Conservation (phyloP, 2,329 filamentous ascomycete species). For the Colletotrichum lini region DNA sequence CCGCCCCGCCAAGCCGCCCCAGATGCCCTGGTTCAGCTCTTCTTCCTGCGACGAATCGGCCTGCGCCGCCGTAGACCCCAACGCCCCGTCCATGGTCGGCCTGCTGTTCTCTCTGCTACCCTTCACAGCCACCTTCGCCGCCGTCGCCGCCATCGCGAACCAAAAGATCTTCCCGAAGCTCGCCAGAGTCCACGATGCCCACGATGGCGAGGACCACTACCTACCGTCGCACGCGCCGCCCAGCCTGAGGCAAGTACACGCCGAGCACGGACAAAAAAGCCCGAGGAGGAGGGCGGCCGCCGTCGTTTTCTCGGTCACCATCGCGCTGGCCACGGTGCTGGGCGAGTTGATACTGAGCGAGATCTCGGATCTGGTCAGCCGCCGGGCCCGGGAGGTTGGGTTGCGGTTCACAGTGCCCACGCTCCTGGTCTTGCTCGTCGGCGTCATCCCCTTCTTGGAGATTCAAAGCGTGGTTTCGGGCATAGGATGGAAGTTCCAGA, state of each 20-base stretch:
- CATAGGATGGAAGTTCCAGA: conserved; percentile 74
- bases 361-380: conserved; percentile 81
- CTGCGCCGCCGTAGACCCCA: conserved; percentile 64
- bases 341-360: conserved; percentile 88
- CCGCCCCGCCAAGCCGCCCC: conserved; percentile 31
- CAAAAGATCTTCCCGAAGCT: conserved; percentile 82
- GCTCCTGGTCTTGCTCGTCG: conserved; percentile 79
- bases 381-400: conserved; percentile 76
- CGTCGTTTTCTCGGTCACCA: conserved; percentile 80
- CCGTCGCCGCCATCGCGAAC: conserved; percentile 74
- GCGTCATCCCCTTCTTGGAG: conserved; percentile 84
- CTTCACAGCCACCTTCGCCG: conserved; percentile 78
- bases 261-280: conserved; percentile 69
- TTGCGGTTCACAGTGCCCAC: conserved; percentile 79
- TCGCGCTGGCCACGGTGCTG: conserved; percentile 83
- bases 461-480: conserved; percentile 75
- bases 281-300: conserved; percentile 68
- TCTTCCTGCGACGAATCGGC: conserved; percentile 71
- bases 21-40: conserved; percentile 46
- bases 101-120: conserved; percentile 75
- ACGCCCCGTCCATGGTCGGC: conserved; percentile 56
- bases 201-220: conserved; percentile 73
- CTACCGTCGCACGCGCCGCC: conserved; percentile 74
- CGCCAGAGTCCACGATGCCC: conserved; percentile 65
- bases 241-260: conserved; percentile 70